Evolutionary conservation across 2,329 filamentous ascomycete species (phyloP), one percentile per base, ranked within the genome.

Genomic region (Leptographium flavum): DNA sequence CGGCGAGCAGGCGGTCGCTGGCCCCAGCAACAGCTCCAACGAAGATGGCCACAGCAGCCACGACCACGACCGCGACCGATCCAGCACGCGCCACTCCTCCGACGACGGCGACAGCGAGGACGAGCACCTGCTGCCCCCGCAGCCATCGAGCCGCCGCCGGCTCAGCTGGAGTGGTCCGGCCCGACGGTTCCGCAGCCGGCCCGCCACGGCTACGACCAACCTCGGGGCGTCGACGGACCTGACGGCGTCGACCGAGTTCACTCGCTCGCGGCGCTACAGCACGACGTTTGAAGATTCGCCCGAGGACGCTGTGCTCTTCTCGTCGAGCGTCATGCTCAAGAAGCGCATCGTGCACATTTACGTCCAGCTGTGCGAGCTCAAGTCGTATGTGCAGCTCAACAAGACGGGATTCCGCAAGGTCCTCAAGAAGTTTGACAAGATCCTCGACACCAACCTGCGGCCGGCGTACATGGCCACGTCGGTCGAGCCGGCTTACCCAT

Each of bases 341-440:
- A 95, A 94, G 67, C 79, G 88, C 45, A 82, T 87, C 45, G 79
- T 94, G 53, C 79, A 79, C 58, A 70, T 88, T 49, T 98, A 95
- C 58, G 92, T 98, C 39, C 83, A 86, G 52, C 69, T 96, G 17
- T 95, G 90, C 65, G 92, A 95, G 62, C 76, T 98, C 56, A 93
- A 94, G 59, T 96, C 90, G 2, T 98, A 88, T 58, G 81, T 88
- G 45, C 90, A 96, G 65, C 76, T 98, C 50, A 98, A 98, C 70
- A 83, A 84, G 64, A 98, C 92, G 0, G 92, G 92, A 13, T 98
- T 98, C 65, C 78, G 81, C 57, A 98, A 98, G 64, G 88, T 94
- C 1, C 67, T 96, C 53, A 98, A 98, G 66, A 98, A 98, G 63
- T 98, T 92, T 58, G 92, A 98, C 71, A 98, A 98, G 69, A 96